Conservation (phyloP, 306 rosid species). For the Prunus mongolica region DNA sequence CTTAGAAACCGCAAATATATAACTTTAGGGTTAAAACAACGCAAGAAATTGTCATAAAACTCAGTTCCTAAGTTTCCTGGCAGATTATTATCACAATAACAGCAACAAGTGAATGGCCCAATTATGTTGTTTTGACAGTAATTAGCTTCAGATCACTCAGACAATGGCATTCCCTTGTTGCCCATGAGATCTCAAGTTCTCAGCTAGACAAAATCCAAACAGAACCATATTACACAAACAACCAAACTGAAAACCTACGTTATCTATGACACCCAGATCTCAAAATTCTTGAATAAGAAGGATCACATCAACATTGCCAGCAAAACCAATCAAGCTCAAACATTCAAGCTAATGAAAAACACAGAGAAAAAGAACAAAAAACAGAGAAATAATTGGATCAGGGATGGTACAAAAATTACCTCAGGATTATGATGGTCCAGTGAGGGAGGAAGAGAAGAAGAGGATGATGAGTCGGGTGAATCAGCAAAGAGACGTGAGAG, state of each 20-base stretch:
- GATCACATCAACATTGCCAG: not conserved
- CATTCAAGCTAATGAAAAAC: not conserved
- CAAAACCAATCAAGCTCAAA: conserved; percentile 28
- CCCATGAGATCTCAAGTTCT: not conserved
- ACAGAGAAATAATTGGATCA: not conserved
- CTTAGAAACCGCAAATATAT: not conserved
- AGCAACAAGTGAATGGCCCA: not conserved
- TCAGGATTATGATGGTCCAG: conserved; percentile 17
- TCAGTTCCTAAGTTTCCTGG: not conserved
- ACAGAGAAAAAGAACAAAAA: not conserved
- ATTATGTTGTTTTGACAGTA: not conserved
- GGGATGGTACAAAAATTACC: conserved; percentile 31
- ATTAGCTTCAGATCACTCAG: not conserved
- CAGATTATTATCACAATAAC: conserved; percentile 7
- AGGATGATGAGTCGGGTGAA: conserved; percentile 33
- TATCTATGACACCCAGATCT: conserved; percentile 40
- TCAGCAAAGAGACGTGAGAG: conserved; percentile 56
- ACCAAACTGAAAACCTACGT: conserved; percentile 21
- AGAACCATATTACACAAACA: conserved; percentile 3
- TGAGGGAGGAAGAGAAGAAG: conserved; percentile 18
- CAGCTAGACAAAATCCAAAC: not conserved
- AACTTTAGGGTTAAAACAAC: not conserved
- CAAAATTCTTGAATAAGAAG: conserved; percentile 8
- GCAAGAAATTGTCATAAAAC: not conserved
- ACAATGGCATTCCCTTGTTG: not conserved